phyloP scores from a whole-genome alignment of 164 flowering plant species.

The Berberis vulgaris region DNA sequence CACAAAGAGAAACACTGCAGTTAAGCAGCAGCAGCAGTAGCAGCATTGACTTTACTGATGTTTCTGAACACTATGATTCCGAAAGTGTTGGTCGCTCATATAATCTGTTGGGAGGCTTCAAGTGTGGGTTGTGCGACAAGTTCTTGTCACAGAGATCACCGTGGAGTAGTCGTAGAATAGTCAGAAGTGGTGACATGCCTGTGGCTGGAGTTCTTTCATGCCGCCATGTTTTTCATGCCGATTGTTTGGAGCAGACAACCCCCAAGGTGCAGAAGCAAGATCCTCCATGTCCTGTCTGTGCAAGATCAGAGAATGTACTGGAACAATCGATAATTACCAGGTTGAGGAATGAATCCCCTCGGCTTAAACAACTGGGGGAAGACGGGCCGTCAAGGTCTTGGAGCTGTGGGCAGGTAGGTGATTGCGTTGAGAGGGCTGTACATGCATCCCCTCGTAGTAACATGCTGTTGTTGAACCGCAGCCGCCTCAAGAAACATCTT shows the following conservation, averaged over 20 bases:
- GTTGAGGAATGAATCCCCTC: slow-evolving; percentile 38
- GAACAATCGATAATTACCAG: slow-evolving; percentile 29
- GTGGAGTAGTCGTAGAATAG: slow-evolving; percentile 72
- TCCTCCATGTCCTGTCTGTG: slow-evolving; percentile 84
- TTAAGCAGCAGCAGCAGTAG: slow-evolving; percentile 51
- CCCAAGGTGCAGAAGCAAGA: slow-evolving; percentile 58
- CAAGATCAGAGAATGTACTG: slow-evolving; percentile 31
- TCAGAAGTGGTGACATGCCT: slow-evolving; percentile 85
- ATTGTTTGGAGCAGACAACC: slow-evolving; percentile 82
- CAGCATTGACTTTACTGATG: slow-evolving; percentile 58
- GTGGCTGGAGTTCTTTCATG: slow-evolving; percentile 83
- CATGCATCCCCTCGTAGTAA: slow-evolving; percentile 48
- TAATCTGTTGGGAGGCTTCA: slow-evolving; percentile 32
- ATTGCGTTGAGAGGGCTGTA: slow-evolving; percentile 76
- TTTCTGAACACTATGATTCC: slow-evolving; percentile 47
- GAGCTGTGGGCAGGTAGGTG: slow-evolving; percentile 76
- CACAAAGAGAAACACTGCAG: slow-evolving; percentile 31
- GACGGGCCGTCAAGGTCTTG: slow-evolving; percentile 64
- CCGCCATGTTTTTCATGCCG: slow-evolving; percentile 83
- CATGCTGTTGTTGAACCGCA: slow-evolving; percentile 50
- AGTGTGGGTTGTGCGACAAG: slow-evolving; percentile 70
- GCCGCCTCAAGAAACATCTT: slow-evolving; percentile 51
- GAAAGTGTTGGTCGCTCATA: slow-evolving; percentile 23
- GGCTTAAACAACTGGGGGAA: slow-evolving; percentile 39
- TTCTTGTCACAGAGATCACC: slow-evolving; percentile 80